A percentile compares a stretch with the other conserved stretches of the same genome.
Evolutionary conservation across 176 grass and related monocot species (phyloP).

Genomic region (Raddia guianensis): DNA sequence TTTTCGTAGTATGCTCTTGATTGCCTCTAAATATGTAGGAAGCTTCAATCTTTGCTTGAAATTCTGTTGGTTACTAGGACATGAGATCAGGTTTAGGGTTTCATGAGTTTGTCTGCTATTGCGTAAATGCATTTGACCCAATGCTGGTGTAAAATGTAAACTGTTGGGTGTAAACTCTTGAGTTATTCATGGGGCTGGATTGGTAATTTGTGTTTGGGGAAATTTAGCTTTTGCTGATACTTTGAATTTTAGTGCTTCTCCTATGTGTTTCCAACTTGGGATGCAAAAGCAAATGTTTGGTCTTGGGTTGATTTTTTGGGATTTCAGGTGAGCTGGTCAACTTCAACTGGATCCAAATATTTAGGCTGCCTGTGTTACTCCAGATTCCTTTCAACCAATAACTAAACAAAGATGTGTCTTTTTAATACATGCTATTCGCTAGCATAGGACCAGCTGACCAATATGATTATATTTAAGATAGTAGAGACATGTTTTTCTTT

Average conservation of each 20-base stretch:
- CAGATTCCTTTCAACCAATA: conserved; percentile 38
- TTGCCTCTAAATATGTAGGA: not conserved
- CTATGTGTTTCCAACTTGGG: not conserved
- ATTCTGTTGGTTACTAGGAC: not conserved
- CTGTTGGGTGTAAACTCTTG: not conserved
- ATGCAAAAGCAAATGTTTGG: not conserved
- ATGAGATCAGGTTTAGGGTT: conserved; percentile 9
- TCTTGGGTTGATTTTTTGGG: not conserved
- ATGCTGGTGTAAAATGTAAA: not conserved
- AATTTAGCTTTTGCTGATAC: not conserved
- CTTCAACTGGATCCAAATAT: not conserved
- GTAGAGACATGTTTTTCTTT: not conserved
- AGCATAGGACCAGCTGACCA: not conserved
- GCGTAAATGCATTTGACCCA: not conserved
- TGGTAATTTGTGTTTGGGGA: not conserved
- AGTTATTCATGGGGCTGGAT: conserved; percentile 5
- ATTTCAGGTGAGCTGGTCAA: conserved; percentile 16
- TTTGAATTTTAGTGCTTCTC: not conserved
- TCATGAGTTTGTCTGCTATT: not conserved
- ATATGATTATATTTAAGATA: not conserved
- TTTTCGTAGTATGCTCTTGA: not conserved
- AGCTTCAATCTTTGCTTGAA: conserved; percentile 8
- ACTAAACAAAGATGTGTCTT: not conserved
- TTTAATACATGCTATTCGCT: conserved; percentile 9
- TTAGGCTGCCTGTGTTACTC: not conserved